Base-by-base conservation (phyloP, 78 protist genomes). In the Dictyostelium brefeldianum region DNA sequence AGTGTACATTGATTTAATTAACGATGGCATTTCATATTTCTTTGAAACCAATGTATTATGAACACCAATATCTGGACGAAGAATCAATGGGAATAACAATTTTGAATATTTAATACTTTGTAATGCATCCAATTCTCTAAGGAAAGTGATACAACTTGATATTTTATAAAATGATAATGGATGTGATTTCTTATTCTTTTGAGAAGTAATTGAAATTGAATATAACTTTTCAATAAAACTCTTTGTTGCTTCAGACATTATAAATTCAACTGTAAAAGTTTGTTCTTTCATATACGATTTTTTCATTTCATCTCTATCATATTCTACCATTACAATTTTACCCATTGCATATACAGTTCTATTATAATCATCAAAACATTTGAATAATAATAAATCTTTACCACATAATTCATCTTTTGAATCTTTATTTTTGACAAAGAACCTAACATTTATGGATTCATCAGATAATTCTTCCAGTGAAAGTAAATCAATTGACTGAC, bases 71-170 rank as follows among this genome's bases (percentile, higher is more conserved):
- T 29, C 22, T 62, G 70, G 70, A 25, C 22, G 70, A 25, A 62
- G 27, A 62, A 62, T 62, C 14, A 11, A 14, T 4, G 1, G n/a
- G 9, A 25, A 62, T 1, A 62, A 31, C 0, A 31, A 25, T 62
- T n/a, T 8, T 25, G 56, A 43, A 14, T 11, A 7, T 9, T 15
- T 54, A 41, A 71, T 17, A 0, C 14, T 8, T 3, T n/a, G 9
- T 0, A 73, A 2, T 10, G 91, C 81, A 1, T 46, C 36, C 15
- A 54, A 41, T 53, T 83, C 91, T 36, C 91, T 50, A 29, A 36
- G 11, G 12, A 83, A 83, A 7, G 91, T 83, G 0, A 27, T n/a
- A 71, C 73, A 56, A 78, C 56, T 83, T 59, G 43, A 50, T 20
- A 83, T 56, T 31, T 73, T 73, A 5, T 4, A 8, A 46, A 73